A percentile compares a stretch with the other conserved stretches of the same genome.
Conservation (phyloP, 2,329 filamentous ascomycete genomes). For the Arthrinium phaeospermum region DNA sequence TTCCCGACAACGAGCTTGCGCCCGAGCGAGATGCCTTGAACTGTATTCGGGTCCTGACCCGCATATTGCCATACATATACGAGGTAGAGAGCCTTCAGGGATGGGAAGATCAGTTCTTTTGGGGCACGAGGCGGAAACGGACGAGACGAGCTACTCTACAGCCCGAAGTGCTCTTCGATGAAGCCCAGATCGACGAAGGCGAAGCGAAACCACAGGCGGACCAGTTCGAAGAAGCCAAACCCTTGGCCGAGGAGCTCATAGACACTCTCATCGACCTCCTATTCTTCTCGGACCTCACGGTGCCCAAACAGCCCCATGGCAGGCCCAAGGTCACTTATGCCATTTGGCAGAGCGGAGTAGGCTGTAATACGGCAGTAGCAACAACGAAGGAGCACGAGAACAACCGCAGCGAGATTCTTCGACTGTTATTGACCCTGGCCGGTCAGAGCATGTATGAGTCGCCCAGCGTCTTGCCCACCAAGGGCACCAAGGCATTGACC, state of each 20-base stretch:
- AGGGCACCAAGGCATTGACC: constrained; percentile 83
- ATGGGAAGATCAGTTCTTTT: constrained; percentile 96
- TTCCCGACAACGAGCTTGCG: constrained; percentile 84
- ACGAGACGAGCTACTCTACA: constrained; percentile 69
- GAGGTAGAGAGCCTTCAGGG: constrained; percentile 80
- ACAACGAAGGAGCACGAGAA: constrained; percentile 92
- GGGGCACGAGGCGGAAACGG: constrained; percentile 75
- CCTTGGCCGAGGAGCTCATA: constrained; percentile 89
- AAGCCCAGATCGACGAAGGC: constrained; percentile 62
- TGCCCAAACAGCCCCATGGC: constrained; percentile 72
- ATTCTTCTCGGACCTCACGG: constrained; percentile 89
- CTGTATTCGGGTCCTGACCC: constrained; percentile 88
- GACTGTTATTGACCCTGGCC: constrained; percentile 82
- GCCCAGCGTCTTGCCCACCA: constrained; percentile 77
- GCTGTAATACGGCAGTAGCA: constrained; percentile 86
- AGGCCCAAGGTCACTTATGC: constrained; percentile 87
- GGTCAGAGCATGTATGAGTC: constrained; percentile 95
- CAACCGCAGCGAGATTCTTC: constrained; percentile 88
- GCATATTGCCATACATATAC: constrained; percentile 89
- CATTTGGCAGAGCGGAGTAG: constrained; percentile 98
- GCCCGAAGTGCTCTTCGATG: constrained; percentile 85
- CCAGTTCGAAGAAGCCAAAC: constrained; percentile 82
- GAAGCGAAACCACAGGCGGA: constrained; percentile 50
- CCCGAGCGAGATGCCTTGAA: constrained; percentile 88
- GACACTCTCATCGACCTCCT: constrained; percentile 88